Evolutionary conservation across 1,139 yeast genomes (phyloP).

Genomic region (Geotrichum bryndzae): DNA sequence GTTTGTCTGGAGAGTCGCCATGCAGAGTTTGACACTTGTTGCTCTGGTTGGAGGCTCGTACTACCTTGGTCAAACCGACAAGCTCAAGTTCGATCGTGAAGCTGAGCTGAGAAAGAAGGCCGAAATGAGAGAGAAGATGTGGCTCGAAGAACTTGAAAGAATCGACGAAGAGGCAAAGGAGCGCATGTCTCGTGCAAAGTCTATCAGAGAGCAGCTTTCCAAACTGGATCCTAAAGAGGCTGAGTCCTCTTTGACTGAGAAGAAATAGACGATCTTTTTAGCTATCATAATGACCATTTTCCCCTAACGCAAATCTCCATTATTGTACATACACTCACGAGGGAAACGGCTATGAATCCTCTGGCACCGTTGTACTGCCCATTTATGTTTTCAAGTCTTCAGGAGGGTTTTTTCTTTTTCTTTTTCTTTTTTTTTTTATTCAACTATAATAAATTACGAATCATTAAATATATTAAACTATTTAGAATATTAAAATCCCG

Average conservation of each 20-base stretch:
- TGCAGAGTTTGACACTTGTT: conserved; percentile 74
- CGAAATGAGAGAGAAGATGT: conserved; percentile 70
- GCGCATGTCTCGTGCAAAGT: conserved; percentile 26
- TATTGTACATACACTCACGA: not conserved
- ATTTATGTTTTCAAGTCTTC: not conserved
- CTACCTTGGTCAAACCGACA: conserved; percentile 50
- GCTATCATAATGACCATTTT: not conserved
- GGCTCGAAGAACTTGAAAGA: conserved; percentile 90
- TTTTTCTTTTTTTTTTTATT: too few relatives aligned
- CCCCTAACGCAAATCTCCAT: not conserved
- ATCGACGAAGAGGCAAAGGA: conserved; percentile 67
- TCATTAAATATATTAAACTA: too few relatives aligned
- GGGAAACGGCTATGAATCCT: not conserved
- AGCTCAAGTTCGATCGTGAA: conserved; percentile 57
- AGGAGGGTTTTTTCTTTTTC: too few relatives aligned
- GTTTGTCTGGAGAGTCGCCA: conserved; percentile 84
- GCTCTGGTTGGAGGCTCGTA: conserved; percentile 75
- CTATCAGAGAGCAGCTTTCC: conserved; percentile 10
- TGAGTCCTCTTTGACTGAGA: not conserved
- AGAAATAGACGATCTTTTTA: not conserved
- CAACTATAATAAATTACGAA: too few relatives aligned
- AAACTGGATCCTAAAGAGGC: conserved; percentile 3
- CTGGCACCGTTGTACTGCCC: not conserved
- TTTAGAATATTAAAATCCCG: too few relatives aligned
- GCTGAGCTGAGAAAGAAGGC: conserved; percentile 66